phyloP scores from a whole-genome alignment of 352 stramenopile species.

The Phytophthora tubulina region DNA sequence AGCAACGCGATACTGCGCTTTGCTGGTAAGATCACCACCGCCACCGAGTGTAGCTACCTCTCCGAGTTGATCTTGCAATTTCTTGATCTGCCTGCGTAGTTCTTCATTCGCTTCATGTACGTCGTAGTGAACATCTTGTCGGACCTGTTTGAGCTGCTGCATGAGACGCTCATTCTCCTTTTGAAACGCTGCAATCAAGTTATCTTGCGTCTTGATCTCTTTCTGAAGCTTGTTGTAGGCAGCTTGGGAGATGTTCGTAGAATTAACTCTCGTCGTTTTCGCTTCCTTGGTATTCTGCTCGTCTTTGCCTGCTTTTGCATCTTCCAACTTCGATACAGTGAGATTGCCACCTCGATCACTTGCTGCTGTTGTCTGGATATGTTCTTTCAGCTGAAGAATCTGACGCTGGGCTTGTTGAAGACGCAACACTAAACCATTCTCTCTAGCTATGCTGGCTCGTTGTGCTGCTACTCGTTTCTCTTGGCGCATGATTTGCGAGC shows the following conservation, averaged over 20 bases:
- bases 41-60: slow-evolving; percentile 9
- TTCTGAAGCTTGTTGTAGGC: slow-evolving; percentile 52
- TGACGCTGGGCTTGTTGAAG: slow-evolving; percentile 81
- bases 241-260: slow-evolving; percentile 10
- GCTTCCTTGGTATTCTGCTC: slow-evolving; percentile 3
- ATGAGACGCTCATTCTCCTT: slow-evolving; percentile 88
- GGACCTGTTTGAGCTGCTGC: slow-evolving; percentile 75
- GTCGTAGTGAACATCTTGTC: slow-evolving; percentile 71
- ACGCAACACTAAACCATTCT: slow-evolving; percentile 67
- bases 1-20: slow-evolving; percentile 57
- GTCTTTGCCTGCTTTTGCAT: background rate
- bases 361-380: slow-evolving; percentile 53
- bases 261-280: background rate
- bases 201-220: slow-evolving; percentile 81
- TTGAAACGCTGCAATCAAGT: slow-evolving; percentile 82
- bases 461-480: slow-evolving; percentile 37
- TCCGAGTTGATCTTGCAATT: slow-evolving; percentile 47
- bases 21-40: slow-evolving; percentile 42
- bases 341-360: slow-evolving; percentile 2
- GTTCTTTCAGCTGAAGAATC: slow-evolving; percentile 70
- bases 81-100: slow-evolving; percentile 60
- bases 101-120: slow-evolving; percentile 81
- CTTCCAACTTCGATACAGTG: background rate
- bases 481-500: slow-evolving; percentile 48
- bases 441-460: slow-evolving; percentile 54